These are phyloP conservation scores for Dendrostoma leiphaemia DNA, from an alignment of 2,329 filamentous ascomycete genomes.

Conservation along the genomic window DNA sequence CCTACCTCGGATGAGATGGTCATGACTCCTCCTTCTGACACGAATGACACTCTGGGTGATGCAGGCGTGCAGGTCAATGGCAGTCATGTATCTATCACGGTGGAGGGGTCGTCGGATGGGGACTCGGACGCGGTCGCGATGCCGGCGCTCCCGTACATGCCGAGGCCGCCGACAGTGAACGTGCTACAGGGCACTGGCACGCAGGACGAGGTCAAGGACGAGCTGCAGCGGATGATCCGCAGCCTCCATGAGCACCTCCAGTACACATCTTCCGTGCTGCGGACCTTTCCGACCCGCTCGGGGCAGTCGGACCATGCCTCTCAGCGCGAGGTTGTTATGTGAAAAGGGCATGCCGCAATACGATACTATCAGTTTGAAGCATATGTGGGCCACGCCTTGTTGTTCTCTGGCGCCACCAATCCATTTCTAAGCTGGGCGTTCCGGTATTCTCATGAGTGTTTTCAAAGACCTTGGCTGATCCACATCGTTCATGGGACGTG, in stretches of 20 bases:
- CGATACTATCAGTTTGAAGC: background rate
- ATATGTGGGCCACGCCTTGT: background rate
- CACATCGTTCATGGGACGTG: background rate
- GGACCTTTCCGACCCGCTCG: slow-evolving; percentile 26
- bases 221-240: slow-evolving; percentile 31
- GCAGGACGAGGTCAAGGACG: slow-evolving; percentile 30
- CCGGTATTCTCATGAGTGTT: background rate
- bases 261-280: slow-evolving; percentile 28
- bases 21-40: slow-evolving; percentile 35
- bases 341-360: background rate
- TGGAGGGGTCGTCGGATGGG: slow-evolving; percentile 12
- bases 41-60: slow-evolving; percentile 17
- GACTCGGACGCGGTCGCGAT: slow-evolving; percentile 18
- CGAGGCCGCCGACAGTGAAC: slow-evolving; percentile 43
- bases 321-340: background rate
- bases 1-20: slow-evolving; percentile 41
- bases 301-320: background rate
- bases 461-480: background rate
- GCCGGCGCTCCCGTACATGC: slow-evolving; percentile 35
- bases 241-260: slow-evolving; percentile 34
- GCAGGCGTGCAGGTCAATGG: slow-evolving; percentile 3
- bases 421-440: background rate
- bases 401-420: background rate
- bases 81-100: slow-evolving; percentile 12
- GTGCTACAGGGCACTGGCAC: slow-evolving; percentile 41